Evolutionary conservation across 768 basidiomycete species (phyloP).

Genomic region (Collybia nuda): DNA sequence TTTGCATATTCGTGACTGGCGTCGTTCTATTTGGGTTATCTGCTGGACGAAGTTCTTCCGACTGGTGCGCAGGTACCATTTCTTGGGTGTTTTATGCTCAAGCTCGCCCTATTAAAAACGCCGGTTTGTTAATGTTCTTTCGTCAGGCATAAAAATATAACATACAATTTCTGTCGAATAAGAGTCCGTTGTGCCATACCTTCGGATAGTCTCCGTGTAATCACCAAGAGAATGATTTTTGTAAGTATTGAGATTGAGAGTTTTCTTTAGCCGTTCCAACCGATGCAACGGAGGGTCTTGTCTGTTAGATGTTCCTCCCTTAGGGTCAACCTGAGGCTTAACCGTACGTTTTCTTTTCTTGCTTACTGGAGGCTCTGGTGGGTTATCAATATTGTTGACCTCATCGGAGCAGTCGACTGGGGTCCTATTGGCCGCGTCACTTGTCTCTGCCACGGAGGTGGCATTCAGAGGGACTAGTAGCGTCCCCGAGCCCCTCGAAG

Average conservation of each 20-base stretch:
- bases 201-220: neutral
- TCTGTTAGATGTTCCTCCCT: too few species aligned
- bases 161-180: neutral
- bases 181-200: neutral
- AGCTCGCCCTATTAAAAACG: constrained; percentile 11
- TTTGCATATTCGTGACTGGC: constrained; percentile 1
- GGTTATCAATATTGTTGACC: too few species aligned
- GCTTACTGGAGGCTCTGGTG: too few species aligned
- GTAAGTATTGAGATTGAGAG: constrained; percentile 1
- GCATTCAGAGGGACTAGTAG: too few species aligned
- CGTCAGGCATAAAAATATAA: neutral
- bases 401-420: too few species aligned
- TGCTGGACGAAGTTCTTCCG: constrained; percentile 7
- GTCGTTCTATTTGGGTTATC: constrained; percentile 11
- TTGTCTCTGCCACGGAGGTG: too few species aligned
- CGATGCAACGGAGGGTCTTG: too few species aligned
- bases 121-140: neutral
- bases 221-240: neutral
- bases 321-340: too few species aligned
- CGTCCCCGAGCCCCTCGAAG: too few species aligned
- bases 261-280: too few species aligned
- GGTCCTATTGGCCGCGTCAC: too few species aligned
- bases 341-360: too few species aligned
- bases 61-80: constrained; percentile 7
- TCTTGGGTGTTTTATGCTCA: constrained; percentile 13